phyloP scores from a whole-genome alignment of 805 yeast genomes.

The Jamesozyma spencerorum region DNA sequence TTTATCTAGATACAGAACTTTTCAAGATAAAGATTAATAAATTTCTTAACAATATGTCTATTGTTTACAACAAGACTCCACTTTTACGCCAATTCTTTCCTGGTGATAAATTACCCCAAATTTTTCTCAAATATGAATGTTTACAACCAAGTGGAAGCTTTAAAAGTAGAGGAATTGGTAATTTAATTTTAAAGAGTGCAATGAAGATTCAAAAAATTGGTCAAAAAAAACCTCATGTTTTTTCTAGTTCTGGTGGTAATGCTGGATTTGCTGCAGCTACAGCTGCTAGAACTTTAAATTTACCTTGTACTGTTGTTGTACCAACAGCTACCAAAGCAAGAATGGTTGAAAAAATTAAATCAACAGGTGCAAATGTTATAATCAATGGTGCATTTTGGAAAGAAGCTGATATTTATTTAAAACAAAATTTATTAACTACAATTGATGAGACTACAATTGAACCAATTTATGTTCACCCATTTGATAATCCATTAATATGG shows the following conservation, averaged over 20 bases:
- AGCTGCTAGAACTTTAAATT: conserved; percentile 32
- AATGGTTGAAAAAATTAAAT: conserved; percentile 34
- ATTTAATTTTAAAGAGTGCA: conserved; percentile 33
- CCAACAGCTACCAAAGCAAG: conserved; percentile 41
- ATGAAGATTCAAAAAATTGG: conserved; percentile 22
- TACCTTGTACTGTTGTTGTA: conserved; percentile 48
- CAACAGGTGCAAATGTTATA: conserved; percentile 41
- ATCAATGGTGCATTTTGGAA: conserved; percentile 39
- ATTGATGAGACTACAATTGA: conserved; percentile 15
- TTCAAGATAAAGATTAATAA: too few relatives aligned
- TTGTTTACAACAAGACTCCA: conserved; percentile 21
- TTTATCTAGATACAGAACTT: too few relatives aligned
- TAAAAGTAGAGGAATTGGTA: conserved; percentile 48
- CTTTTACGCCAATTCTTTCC: conserved; percentile 15
- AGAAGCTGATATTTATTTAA: conserved; percentile 42
- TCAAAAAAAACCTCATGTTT: conserved; percentile 32
- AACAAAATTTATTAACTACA: conserved; percentile 22
- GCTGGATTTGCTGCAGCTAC: conserved; percentile 42
- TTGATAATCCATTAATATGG: conserved; percentile 44
- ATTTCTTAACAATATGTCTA: conserved; percentile 7
- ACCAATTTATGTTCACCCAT: conserved; percentile 48
- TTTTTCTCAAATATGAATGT: conserved; percentile 41
- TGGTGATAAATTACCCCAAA: conserved; percentile 18
- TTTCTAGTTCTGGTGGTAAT: conserved; percentile 46
- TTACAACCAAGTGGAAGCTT: conserved; percentile 52